These are phyloP conservation scores for Fusarium denticulatum DNA, from an alignment of 2,329 filamentous ascomycete species.

Conservation along the genomic window DNA sequence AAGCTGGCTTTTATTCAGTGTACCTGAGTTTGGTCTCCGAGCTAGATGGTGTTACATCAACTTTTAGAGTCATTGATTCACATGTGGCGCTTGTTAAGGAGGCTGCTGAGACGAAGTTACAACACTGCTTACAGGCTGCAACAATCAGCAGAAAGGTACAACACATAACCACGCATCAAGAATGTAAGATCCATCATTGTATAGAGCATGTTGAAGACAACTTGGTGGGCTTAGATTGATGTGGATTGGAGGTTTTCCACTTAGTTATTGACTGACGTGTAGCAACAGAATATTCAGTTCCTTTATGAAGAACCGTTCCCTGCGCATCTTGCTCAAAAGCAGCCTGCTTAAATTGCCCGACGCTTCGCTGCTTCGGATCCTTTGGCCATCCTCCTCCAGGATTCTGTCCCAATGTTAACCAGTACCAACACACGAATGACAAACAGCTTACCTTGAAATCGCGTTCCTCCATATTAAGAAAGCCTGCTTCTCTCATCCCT, in stretches of 20 bases:
- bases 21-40: no score
- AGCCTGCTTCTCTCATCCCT: not conserved
- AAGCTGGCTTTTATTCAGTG: no score
- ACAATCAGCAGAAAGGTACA: not conserved
- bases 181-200: fast-evolving
- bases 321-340: not conserved
- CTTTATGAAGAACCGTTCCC: not conserved
- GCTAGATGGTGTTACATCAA: no score
- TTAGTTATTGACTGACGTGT: fast-evolving
- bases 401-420: not conserved
- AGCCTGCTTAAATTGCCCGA: not conserved
- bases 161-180: not conserved
- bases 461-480: not conserved
- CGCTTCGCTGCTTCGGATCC: not conserved
- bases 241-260: fast-evolving
- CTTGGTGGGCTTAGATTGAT: fast-evolving
- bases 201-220: not conserved
- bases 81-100: not conserved
- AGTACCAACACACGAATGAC: fast-evolving
- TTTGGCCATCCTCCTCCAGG: conserved; percentile 2
- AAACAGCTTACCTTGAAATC: not conserved
- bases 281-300: fast-evolving
- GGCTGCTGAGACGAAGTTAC: not conserved
- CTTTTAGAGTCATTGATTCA: fast-evolving
- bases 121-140: not conserved